Conservation (phyloP, 108 stramenopile species). For the Skeletonema costatum region DNA sequence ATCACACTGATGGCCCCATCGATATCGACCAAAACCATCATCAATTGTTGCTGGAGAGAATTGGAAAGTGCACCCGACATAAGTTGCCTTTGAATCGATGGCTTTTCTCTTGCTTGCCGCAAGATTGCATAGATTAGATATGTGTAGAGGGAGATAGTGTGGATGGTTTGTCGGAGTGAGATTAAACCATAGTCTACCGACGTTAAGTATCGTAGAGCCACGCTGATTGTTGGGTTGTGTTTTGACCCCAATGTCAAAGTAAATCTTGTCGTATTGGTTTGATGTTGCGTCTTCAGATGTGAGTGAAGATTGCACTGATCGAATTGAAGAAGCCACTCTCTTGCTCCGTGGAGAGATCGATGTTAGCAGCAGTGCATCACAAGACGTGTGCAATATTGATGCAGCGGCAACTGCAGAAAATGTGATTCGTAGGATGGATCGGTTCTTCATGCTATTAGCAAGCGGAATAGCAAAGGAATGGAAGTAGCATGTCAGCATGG, state of each 20-base stretch:
- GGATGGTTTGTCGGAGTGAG: slow-evolving; percentile 43
- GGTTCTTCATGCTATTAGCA: not conserved
- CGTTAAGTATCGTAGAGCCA: not conserved
- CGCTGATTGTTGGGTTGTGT: not conserved
- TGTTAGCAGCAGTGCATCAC: not conserved
- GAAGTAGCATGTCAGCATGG: no score
- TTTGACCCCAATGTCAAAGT: not conserved
- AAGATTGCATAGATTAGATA: slow-evolving; percentile 59
- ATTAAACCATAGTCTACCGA: slow-evolving; percentile 28
- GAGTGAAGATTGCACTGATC: not conserved
- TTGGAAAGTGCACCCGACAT: slow-evolving; percentile 61
- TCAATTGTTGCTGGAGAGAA: slow-evolving; percentile 53
- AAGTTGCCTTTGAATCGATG: slow-evolving; percentile 59
- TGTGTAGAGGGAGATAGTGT: slow-evolving; percentile 58
- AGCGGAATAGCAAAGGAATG: no score
- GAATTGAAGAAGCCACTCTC: not conserved
- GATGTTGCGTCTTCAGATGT: not conserved
- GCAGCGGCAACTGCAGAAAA: not conserved
- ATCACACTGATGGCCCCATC: slow-evolving; percentile 62
- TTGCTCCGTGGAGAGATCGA: not conserved
- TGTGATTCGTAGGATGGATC: not conserved
- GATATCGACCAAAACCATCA: slow-evolving; percentile 55
- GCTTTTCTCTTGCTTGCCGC: slow-evolving; percentile 39
- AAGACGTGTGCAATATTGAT: not conserved
- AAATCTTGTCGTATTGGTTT: not conserved